These are phyloP conservation scores for Pseudonitzschia multistriata DNA, from an alignment of 108 stramenopile species.

Conservation along the genomic window DNA sequence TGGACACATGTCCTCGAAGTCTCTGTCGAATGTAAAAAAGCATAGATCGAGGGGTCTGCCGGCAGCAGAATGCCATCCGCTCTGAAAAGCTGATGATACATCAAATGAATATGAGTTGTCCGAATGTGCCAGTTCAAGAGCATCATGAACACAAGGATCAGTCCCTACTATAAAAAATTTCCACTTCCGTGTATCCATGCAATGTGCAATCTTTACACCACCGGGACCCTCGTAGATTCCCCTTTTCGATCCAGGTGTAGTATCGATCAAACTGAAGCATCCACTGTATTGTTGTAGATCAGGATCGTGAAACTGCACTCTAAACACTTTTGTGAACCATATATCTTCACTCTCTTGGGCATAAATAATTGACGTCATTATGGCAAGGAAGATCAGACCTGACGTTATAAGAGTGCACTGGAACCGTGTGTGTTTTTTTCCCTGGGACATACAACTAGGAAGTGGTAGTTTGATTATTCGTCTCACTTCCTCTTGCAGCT, in stretches of 20 bases:
- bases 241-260: background rate
- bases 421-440: background rate
- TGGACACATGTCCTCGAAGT: background rate
- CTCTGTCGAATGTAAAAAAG: background rate
- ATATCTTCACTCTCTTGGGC: background rate
- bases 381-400: background rate
- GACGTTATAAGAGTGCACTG: background rate
- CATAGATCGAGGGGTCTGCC: background rate
- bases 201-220: background rate
- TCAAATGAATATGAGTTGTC: background rate
- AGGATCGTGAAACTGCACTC: slow-evolving; percentile 2
- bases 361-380: background rate
- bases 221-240: background rate
- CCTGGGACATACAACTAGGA: background rate
- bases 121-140: background rate
- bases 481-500: background rate
- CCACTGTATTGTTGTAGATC: background rate
- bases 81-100: background rate
- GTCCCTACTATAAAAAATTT: background rate
- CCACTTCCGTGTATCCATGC: background rate
- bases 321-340: background rate
- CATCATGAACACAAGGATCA: background rate
- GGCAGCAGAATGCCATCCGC: background rate
- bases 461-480: background rate
- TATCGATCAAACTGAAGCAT: background rate